Percentiles rank a stretch among this genome's conserved stretches.
phyloP scores from a whole-genome alignment of 257 asterid genomes.

The Hygrophila difformis region DNA sequence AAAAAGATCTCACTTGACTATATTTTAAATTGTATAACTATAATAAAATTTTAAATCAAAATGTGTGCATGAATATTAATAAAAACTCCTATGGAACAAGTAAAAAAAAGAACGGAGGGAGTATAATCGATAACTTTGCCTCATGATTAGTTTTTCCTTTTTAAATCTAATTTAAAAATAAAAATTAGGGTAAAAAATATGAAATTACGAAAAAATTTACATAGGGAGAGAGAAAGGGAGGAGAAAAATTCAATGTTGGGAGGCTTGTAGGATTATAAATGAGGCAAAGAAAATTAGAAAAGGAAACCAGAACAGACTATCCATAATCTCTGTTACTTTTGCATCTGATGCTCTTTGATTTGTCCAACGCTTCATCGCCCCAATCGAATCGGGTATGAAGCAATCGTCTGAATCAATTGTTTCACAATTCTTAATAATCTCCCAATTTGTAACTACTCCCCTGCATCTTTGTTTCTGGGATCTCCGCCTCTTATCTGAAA shows the following conservation, averaged over 20 bases:
- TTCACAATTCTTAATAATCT: constrained; percentile 19
- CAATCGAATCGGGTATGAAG: constrained; percentile 59
- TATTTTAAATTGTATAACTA: too few relatives aligned
- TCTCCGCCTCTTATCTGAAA: constrained; percentile 21
- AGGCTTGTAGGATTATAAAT: constrained; percentile 17
- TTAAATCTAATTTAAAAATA: too few relatives aligned
- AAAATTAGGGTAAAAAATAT: constrained; percentile 8
- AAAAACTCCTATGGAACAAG: too few relatives aligned
- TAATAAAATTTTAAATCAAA: too few relatives aligned
- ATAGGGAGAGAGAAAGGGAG: constrained; percentile 9
- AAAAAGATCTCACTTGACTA: too few relatives aligned
- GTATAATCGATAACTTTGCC: too few relatives aligned
- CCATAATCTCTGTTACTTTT: constrained; percentile 45
- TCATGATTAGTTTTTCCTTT: too few relatives aligned
- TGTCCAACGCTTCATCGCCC: constrained; percentile 42
- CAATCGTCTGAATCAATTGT: constrained; percentile 20
- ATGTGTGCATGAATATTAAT: too few relatives aligned
- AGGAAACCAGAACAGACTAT: constrained; percentile 28
- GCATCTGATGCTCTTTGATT: constrained; percentile 57
- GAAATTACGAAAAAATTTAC: constrained; percentile 21
- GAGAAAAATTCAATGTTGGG: constrained; percentile 26
- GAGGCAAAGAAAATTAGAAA: constrained; percentile 8
- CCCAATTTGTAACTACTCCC: constrained; percentile 12
- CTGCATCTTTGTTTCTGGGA: constrained; percentile 26
- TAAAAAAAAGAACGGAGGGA: too few relatives aligned